Percentiles rank a stretch among this genome's conserved stretches.
These are phyloP conservation scores for Penicillium pancosmium DNA, from an alignment of 495 filamentous ascomycete genomes.

Conservation along the genomic window DNA sequence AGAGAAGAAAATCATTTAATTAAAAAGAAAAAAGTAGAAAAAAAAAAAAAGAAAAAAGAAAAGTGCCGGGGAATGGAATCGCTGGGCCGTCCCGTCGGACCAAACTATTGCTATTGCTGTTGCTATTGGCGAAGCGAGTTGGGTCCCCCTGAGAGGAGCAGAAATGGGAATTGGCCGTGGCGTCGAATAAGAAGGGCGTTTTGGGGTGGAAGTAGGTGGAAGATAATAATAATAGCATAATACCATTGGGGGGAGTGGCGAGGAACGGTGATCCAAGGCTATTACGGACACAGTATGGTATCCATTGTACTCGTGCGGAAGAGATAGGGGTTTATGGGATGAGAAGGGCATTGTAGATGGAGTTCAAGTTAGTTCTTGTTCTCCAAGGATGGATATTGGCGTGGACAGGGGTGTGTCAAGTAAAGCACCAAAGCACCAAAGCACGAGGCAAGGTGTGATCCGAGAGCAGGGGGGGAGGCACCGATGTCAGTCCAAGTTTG, in stretches of 20 bases:
- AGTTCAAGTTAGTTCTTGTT: too few species aligned
- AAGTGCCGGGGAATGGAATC: conserved; percentile 8
- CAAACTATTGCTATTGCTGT: conserved; percentile 10
- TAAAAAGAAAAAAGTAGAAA: not conserved
- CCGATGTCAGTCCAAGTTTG: conserved; percentile 12
- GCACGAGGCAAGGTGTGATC: conserved; percentile 31
- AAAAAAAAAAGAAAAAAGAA: not conserved
- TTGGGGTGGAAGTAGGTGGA: not conserved
- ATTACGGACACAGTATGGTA: too few species aligned
- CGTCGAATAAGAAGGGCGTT: not conserved
- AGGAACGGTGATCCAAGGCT: too few species aligned
- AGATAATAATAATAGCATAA: not conserved
- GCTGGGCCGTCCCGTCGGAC: conserved; percentile 21
- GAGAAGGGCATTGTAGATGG: too few species aligned
- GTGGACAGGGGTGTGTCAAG: too few species aligned
- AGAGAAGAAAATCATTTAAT: not conserved
- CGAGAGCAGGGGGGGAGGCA: conserved; percentile 5
- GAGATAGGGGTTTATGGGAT: too few species aligned
- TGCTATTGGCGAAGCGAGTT: not conserved
- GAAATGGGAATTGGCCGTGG: not conserved
- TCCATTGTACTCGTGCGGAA: too few species aligned
- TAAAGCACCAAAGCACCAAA: not conserved
- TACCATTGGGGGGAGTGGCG: not conserved
- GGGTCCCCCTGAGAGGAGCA: not conserved
- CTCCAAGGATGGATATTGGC: too few species aligned